Evolutionary conservation across 1,284 basidiomycete genomes (phyloP), one percentile per base, ranked within the genome.

Genomic region (Cutaneotrichosporon curvatum): DNA sequence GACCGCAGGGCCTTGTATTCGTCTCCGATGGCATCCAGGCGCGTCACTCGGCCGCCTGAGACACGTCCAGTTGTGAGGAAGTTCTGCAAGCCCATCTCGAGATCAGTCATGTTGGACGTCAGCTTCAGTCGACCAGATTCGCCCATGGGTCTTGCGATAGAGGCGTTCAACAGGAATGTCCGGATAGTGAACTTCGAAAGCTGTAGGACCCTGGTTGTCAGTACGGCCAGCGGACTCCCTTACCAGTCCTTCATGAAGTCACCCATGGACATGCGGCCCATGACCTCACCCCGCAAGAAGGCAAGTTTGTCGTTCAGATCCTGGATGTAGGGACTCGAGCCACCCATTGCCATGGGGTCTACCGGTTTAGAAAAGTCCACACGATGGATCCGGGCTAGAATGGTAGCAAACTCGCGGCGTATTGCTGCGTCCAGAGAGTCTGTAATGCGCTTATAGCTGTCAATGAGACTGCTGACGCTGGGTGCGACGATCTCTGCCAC

Each of bases 81-180:
- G 2, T 84, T 80, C 57, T 81, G 84, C 44, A 92, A 68, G 0
- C 84, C 82, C 67, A 96, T 94, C 72, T 97, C 94, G 43, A 97
- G 78, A 67, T 91, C 87, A 0, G 92, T 86, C 88, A 95, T 92
- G 67, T 97, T 92, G 43, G 82, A 85, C 45, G 89, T 88, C 50
- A 97, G 76, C 69, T 91, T 87, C 30, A 97, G 76, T 63, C 92
- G 92, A 2, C 89, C 87, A 50, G 79, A 80, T 73, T 97, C 92
- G 12, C 86, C 83, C 4, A 95, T 76, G 0, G 89, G 89, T 56
- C 82, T 81, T 11, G 84, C 84, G 45, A 96, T 87, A 15, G 87
- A 89, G 11, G 85, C 84, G 62, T 97, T 88, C 40, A 95, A 69
- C 9, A 96, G 79, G 70, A 96, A 97, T 2, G 81, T 84, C 54